Evolutionary conservation across 305 asterid genomes (phyloP).

Genomic region (Lippia alba): DNA sequence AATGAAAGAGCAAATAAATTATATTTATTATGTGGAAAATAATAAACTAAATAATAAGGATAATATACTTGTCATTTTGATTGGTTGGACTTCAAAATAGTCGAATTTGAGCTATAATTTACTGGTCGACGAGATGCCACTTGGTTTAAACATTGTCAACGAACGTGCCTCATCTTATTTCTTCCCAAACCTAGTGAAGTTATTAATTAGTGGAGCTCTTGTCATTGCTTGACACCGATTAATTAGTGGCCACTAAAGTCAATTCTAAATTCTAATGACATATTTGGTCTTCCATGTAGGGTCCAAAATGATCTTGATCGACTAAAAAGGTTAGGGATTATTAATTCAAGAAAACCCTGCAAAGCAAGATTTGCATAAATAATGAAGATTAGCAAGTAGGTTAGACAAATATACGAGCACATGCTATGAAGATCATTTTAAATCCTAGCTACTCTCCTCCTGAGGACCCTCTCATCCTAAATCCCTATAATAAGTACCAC

Average conservation of each 20-base stretch:
- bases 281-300: no score
- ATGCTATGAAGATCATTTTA: slow-evolving; percentile 41
- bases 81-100: no score
- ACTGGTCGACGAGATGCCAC: no score
- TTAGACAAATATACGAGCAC: slow-evolving; percentile 51
- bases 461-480: not conserved
- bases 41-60: no score
- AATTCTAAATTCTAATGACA: not conserved
- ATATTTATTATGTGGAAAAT: no score
- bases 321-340: slow-evolving; percentile 12
- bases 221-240: slow-evolving; percentile 14
- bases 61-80: no score
- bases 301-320: slow-evolving; percentile 2
- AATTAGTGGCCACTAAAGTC: not conserved
- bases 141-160: not conserved
- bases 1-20: no score
- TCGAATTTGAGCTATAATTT: no score
- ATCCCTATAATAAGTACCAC: slow-evolving; percentile 1
- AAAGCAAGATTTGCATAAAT: slow-evolving; percentile 32
- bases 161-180: not conserved
- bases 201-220: not conserved
- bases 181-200: not conserved
- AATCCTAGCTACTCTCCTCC: slow-evolving; percentile 5
- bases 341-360: slow-evolving; percentile 16
- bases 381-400: slow-evolving; percentile 40